Conservation (phyloP, 805 yeast species). For the Saccharomyces eubayanus region DNA sequence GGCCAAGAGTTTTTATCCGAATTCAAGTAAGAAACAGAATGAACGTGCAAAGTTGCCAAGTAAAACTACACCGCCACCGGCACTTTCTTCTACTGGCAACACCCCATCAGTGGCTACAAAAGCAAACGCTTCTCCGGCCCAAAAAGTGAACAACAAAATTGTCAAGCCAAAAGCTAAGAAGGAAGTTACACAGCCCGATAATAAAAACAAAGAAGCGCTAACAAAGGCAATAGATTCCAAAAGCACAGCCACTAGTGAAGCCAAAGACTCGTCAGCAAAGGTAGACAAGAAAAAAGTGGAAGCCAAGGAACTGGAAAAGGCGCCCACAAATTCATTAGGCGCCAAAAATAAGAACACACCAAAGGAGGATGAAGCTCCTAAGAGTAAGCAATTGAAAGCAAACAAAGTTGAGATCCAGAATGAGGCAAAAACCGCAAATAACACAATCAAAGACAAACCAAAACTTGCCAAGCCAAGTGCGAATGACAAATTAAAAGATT, state of each 20-base stretch:
- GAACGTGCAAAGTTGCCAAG: not conserved
- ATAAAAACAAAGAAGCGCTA: not conserved
- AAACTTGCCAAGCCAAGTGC: not conserved
- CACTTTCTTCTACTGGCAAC: not conserved
- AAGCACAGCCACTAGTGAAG: not conserved
- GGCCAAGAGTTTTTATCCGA: not conserved
- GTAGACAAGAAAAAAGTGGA: not conserved
- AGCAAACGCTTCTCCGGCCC: not conserved
- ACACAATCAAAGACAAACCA: not conserved
- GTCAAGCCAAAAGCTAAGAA: not conserved
- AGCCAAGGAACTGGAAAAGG: not conserved
- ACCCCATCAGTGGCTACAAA: not conserved
- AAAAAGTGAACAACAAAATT: not conserved
- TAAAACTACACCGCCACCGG: not conserved
- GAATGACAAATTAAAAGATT: slow-evolving; percentile 6
- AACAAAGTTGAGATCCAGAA: not conserved
- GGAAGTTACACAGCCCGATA: not conserved
- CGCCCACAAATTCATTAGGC: not conserved
- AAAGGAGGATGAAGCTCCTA: not conserved
- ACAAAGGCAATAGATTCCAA: not conserved
- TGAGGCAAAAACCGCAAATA: not conserved
- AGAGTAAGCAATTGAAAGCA: not conserved
- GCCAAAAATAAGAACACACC: not conserved
- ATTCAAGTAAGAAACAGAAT: not conserved
- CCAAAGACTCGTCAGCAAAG: not conserved